Evolutionary conservation across 1,284 basidiomycete genomes (phyloP), one percentile per base, ranked within the genome.

Genomic region (Exobasidium cylindrosporum): DNA sequence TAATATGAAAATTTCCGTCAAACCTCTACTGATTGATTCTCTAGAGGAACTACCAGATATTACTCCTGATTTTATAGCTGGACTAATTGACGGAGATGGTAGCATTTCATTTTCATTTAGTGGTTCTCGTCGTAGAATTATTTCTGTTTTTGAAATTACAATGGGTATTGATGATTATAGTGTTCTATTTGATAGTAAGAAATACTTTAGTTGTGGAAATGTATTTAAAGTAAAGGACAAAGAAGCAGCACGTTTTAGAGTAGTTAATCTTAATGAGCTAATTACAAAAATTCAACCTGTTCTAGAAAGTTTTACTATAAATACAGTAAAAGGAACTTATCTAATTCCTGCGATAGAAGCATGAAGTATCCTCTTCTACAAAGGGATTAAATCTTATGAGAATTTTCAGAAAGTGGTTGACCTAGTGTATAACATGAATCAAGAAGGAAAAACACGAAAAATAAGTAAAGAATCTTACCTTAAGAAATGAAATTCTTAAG

Each of bases 121-220:
- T 64, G n/a, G 24, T 26, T 45, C 24, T 40, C 64, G 21, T 26
- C 26, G 35, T 64, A 28, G 50, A 64, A 35, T 63, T 65, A 14
- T 43, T 63, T 14, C 24, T 58, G 17, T 58, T 53, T 59, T 24
- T 4, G 13, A 31, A n/a, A 21, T 67, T 65, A 30, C 35, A 10
- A 40, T 40, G 17, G 35, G 35, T 10, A 40, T 10, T 40, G 35
- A 40, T 10, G 35, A 40, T 40, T 40, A 10, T 40, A 40, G 35
- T 40, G 35, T 40, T 40, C 35, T 40, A 40, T 10, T 10, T 10
- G 35, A 17, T 10, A 7, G 7, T 10, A 17, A 10, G 17, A 17
- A 40, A 7, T 40, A 10, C 17, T 40, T 40, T 40, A 40, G 17
- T 40, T 40, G 35, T 40, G 35, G 35, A 10, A 10, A 7, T 40